These are phyloP conservation scores for Chimonanthus salicifolius DNA, from an alignment of 164 flowering plant genomes.

Conservation along the genomic window DNA sequence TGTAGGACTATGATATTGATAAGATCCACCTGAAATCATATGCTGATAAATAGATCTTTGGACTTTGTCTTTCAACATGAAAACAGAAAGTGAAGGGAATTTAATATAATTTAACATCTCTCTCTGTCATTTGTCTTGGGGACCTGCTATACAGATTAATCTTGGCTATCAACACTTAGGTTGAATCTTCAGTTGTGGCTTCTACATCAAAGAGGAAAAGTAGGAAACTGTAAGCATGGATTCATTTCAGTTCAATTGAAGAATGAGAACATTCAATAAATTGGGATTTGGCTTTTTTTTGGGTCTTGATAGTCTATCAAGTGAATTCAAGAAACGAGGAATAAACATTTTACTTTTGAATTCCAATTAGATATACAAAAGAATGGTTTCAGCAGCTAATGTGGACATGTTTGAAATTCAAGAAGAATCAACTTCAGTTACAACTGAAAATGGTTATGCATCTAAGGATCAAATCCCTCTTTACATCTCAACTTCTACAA, in stretches of 20 bases:
- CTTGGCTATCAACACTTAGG: background rate
- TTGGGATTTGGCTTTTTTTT: background rate
- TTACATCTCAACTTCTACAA: constrained; percentile 21
- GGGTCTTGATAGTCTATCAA: background rate
- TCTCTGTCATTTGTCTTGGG: too few species aligned
- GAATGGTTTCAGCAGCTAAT: constrained; percentile 17
- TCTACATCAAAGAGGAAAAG: background rate
- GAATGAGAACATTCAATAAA: background rate
- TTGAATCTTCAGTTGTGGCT: background rate
- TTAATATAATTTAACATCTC: too few species aligned
- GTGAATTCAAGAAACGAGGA: background rate
- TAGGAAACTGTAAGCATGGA: background rate
- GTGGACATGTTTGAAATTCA: constrained; percentile 12
- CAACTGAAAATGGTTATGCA: constrained; percentile 4
- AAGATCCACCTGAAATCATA: background rate
- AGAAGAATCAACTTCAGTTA: constrained; percentile 12
- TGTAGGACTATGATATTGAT: background rate
- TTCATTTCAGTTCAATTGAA: background rate
- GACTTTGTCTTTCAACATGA: background rate
- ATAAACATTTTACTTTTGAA: background rate
- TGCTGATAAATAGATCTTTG: background rate
- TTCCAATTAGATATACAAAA: background rate
- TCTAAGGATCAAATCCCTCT: constrained; percentile 12
- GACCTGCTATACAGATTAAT: background rate
- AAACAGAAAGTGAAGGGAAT: background rate